Evolutionary conservation across 768 basidiomycete genomes (phyloP).

Genomic region (Leccinum arenicola): DNA sequence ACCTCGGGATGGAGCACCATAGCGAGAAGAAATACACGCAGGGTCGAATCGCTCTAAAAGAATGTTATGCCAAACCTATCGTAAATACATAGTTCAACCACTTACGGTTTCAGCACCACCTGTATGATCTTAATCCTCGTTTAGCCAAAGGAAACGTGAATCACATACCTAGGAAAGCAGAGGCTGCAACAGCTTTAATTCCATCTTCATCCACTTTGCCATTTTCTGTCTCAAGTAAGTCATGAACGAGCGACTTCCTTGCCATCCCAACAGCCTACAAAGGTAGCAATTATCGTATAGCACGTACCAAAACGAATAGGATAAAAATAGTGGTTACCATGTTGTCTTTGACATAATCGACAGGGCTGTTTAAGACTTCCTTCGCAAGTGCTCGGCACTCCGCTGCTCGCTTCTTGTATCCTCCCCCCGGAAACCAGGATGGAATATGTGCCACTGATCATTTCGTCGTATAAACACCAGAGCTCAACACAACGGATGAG

Average conservation of each 20-base stretch:
- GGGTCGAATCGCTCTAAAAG: constrained; percentile 11
- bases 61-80: neutral
- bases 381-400: constrained; percentile 20
- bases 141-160: neutral
- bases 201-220: constrained; percentile 4
- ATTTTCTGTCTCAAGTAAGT: constrained; percentile 8
- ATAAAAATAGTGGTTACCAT: constrained; percentile 15
- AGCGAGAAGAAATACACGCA: constrained; percentile 31
- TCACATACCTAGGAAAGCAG: constrained; percentile 23
- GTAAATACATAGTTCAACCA: neutral
- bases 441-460: constrained; percentile 29
- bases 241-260: constrained; percentile 19
- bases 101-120: constrained; percentile 30
- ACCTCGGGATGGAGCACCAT: constrained; percentile 34
- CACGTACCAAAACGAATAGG: neutral
- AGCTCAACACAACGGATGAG: neutral
- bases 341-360: constrained; percentile 21
- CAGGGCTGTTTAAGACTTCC: constrained; percentile 21
- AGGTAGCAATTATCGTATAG: neutral
- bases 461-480: neutral
- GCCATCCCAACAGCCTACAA: constrained; percentile 21
- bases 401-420: constrained; percentile 18
- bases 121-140: constrained; percentile 1
- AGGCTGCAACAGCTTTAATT: constrained; percentile 24
- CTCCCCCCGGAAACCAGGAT: constrained; percentile 33